A percentile compares a stretch with the other conserved stretches of the same genome.
Evolutionary conservation across 2,329 filamentous ascomycete species (phyloP).

Genomic region (Mycogone perniciosa): DNA sequence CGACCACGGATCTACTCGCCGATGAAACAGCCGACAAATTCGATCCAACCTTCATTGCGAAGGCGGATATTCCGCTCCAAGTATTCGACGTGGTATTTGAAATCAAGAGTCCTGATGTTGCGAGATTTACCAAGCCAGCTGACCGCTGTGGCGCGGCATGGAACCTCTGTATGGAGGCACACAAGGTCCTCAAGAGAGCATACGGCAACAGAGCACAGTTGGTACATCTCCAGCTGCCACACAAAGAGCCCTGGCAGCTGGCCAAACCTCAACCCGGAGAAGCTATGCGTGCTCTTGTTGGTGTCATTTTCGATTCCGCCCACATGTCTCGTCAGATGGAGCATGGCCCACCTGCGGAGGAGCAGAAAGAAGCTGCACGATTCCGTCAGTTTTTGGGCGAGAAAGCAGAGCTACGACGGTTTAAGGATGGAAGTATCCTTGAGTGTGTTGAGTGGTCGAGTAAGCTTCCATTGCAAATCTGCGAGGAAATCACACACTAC

Average conservation of each 20-base stretch:
- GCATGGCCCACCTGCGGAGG: conserved; percentile 78
- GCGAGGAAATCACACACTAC: conserved; percentile 73
- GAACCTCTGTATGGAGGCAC: conserved; percentile 50
- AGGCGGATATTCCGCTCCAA: conserved; percentile 47
- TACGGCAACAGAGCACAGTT: conserved; percentile 68
- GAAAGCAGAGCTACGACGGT: conserved; percentile 85
- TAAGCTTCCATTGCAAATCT: conserved; percentile 56
- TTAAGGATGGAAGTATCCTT: conserved; percentile 89
- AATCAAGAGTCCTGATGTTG: conserved; percentile 26
- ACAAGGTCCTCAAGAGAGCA: conserved; percentile 61
- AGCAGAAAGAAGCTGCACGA: conserved; percentile 70
- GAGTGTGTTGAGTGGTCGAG: conserved; percentile 86
- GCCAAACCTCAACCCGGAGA: conserved; percentile 16
- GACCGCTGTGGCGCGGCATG: conserved; percentile 39
- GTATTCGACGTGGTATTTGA: conserved; percentile 46
- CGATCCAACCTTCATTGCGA: conserved; percentile 72
- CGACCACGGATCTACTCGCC: conserved; percentile 68
- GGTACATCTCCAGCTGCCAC: conserved; percentile 49
- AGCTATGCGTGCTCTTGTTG: conserved; percentile 48
- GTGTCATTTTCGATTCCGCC: conserved; percentile 64
- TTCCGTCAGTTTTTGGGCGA: conserved; percentile 95
- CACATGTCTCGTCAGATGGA: conserved; percentile 75
- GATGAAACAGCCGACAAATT: conserved; percentile 74
- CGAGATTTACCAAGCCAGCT: conserved; percentile 21
- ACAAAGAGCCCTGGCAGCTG: conserved; percentile 27